Evolutionary conservation across 1,284 basidiomycete genomes (phyloP), one percentile per base, ranked within the genome.

Genomic region (Cryptococcus hybrid): DNA sequence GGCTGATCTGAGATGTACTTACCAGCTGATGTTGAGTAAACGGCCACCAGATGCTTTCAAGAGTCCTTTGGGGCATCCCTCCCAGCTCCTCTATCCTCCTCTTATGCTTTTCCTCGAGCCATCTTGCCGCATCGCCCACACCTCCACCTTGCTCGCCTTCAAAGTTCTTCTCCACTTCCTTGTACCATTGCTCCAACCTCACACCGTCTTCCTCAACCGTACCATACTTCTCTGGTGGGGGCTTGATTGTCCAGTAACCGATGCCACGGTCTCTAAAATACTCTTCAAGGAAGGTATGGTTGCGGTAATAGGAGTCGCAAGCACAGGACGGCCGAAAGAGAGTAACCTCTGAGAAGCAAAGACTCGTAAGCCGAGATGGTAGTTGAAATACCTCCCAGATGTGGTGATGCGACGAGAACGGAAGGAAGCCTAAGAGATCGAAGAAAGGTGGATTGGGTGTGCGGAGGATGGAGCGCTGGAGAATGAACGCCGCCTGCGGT

Each of bases 401-500:
- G 86, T 0, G 89, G 85, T 54, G 95, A 92, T 0, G 91, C 94
- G 43, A 99, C 81, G 3, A 99, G 83, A 57, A 98, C 80, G 0
- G 88, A 89, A 0, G 95, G 95, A 2, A 97, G 82, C 59, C 90
- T 90, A 35, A 91, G 84, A 1, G 90, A 86, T 2, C 93, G 84
- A 67, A 92, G 93, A 37, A 84, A 84, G 54, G 93, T 90, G 12
- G 85, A 83, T 75, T 98, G 95, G 2, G 90, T 91, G 1, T 87
- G 86, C 0, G 93, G 93, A 1, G 88, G 88, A 59, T 78, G 76
- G 1, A 93, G 81, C 0, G 88, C 86, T 0, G 95, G 95, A 59
- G 91, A 95, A 70, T 98, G 94, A 1, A 97, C 90, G 47, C 91
- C 92, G 82, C 94, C 94, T 7, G 93, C 94, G 5, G 95, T 95